phyloP scores from a whole-genome alignment of 768 basidiomycete genomes.

The Suillus luteus region DNA sequence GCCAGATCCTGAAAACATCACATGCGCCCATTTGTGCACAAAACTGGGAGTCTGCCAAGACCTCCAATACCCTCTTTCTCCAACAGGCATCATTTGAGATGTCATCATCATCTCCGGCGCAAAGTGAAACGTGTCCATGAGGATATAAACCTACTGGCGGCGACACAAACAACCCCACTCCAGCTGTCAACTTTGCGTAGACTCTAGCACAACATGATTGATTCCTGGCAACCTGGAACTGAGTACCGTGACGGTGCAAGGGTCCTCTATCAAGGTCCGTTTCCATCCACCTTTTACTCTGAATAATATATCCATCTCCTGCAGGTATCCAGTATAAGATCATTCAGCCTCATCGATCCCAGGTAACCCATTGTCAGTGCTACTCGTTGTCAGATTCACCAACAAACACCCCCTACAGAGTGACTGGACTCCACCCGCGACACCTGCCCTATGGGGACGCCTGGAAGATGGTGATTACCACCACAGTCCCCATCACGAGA shows the following conservation, averaged over 20 bases:
- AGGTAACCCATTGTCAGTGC: conserved; percentile 42
- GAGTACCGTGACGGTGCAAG: conserved; percentile 55
- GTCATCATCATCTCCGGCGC: background rate
- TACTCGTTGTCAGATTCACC: conserved; percentile 12
- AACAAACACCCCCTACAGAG: conserved; percentile 36
- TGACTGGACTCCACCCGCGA: conserved; percentile 66
- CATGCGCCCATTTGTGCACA: background rate
- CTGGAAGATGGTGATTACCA: conserved; percentile 37
- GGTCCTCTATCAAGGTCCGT: conserved; percentile 57
- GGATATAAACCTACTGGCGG: background rate
- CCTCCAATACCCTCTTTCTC: background rate
- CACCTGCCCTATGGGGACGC: conserved; percentile 71
- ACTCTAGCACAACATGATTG: conserved; percentile 37
- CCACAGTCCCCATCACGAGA: conserved; percentile 22
- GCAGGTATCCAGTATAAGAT: conserved; percentile 60
- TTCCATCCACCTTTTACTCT: background rate
- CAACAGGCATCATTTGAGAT: background rate
- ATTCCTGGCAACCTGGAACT: conserved; percentile 63
- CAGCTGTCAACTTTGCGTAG: background rate
- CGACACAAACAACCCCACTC: background rate
- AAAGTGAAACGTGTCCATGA: background rate
- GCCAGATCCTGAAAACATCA: background rate
- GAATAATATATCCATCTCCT: conserved; percentile 18
- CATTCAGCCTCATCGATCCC: conserved; percentile 70
- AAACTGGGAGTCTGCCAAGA: background rate